Evolutionary conservation across 306 rosid species (phyloP), one percentile per base, ranked within the genome.

Genomic region (Cucurbita argyrosperma): DNA sequence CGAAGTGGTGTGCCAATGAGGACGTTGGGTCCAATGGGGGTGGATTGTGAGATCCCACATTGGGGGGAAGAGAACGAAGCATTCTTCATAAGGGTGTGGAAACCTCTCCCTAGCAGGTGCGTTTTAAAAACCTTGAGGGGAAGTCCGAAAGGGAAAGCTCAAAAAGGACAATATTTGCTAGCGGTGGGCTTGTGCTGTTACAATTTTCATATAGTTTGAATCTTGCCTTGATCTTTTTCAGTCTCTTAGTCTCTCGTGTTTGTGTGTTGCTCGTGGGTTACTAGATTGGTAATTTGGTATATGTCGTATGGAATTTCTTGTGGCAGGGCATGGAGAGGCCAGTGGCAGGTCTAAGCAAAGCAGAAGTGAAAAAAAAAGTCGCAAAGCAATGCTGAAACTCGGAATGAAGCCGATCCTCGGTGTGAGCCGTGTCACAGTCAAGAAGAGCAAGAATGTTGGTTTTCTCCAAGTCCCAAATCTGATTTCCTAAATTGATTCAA

Each of bases 281-380:
- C 39, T 47, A 23, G 43, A 8, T 68, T 12, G 40, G 52, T 47
- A 47, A 11, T 47, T 47, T 47, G 52, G 74, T 23, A 68, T 8
- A 13, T 68, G 21, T 47, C 8, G 57, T 30, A 35, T 1, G 37
- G 55, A 21, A 18, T 63, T 75, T 53, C 8, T 50, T 35, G 45
- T 75, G 61, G 21, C 72, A 75, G 78, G 72, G 30, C 78, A 50
- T 1, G 78, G 78, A 87, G 97, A 87, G 58, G 86, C 79, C 19
- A 50, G 78, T 60, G 99, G 88, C 69, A 84, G 89, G 64, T 91
- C 97, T 38, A 95, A 95, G 82, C 99, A 95, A 82, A 91, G 96
- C 91, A 83, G 97, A 81, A 95, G 97, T 13, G 99, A 95, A 84
- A 95, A 95, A 85, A 95, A 95, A 87, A 95, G 97, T 70, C 87